phyloP scores from a whole-genome alignment of 495 filamentous ascomycete species.

The Pseudomonodictys pantanalensis region DNA sequence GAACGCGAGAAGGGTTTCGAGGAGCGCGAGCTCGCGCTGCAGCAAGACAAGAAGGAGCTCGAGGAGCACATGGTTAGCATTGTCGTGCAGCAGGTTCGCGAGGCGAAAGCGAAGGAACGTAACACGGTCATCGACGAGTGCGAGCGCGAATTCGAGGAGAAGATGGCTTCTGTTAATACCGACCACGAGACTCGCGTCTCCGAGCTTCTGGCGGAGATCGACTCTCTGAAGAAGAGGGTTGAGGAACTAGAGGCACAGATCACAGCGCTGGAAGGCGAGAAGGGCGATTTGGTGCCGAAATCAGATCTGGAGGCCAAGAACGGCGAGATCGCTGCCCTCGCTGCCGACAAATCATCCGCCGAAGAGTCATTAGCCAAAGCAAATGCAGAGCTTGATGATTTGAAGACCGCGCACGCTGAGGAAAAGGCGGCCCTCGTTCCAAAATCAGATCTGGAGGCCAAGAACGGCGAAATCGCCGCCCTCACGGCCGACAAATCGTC shows the following conservation, averaged over 20 bases:
- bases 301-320: slow-evolving; percentile 6
- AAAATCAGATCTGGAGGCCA: slow-evolving; percentile 12
- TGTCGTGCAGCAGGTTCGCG: slow-evolving; percentile 34
- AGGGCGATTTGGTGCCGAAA: background rate
- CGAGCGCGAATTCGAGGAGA: slow-evolving; percentile 11
- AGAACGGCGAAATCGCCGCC: slow-evolving; percentile 5
- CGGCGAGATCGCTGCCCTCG: slow-evolving; percentile 7
- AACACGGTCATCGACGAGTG: slow-evolving; percentile 19
- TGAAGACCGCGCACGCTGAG: background rate
- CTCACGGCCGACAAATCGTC: slow-evolving; percentile 10
- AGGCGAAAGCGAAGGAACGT: slow-evolving; percentile 28
- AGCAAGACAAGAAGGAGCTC: slow-evolving; percentile 26
- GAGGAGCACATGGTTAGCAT: slow-evolving; percentile 35
- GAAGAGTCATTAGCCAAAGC: slow-evolving; percentile 8
- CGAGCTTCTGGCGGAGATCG: too few species aligned
- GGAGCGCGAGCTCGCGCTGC: slow-evolving; percentile 19
- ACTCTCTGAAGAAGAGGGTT: slow-evolving; percentile 4
- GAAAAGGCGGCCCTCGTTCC: background rate
- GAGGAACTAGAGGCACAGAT: background rate
- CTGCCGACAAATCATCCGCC: slow-evolving; percentile 2
- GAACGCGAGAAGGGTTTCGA: slow-evolving; percentile 16
- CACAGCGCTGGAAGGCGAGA: background rate
- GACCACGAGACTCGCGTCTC: too few species aligned
- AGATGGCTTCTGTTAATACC: background rate
- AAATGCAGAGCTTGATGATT: background rate